Base-by-base conservation (phyloP, 345 rosid species). In the Eucalyptus polybractea region DNA sequence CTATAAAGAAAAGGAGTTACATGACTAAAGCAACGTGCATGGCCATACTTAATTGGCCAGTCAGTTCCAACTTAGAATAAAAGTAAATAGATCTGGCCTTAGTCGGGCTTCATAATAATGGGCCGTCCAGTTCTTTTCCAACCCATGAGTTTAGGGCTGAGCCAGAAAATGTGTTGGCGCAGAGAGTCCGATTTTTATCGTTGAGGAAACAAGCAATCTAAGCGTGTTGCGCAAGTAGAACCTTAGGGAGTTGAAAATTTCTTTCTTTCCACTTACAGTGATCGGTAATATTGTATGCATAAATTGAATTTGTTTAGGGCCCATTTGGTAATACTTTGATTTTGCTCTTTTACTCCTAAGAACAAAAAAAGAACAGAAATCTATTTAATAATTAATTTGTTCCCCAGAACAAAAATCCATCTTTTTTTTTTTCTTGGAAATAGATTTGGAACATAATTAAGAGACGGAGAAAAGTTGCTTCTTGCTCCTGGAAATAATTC, bases 351-450 rank as follows among this genome's bases (percentile, higher is more conserved):
- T 53, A 24, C 4, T 53, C 10, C 9, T 53, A 53, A 4, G 24
- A 53, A 53, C 24, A 17, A 53, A 53, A 53, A 53, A 53, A 53
- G 56, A 53, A 53, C 0, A 53, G 0, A 53, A 53, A 53, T 53
- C 22, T 19, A 53, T 17, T 4, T 53, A 17, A 53, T 53, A 7
- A 53, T 7, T 53, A 7, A 7, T 53, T 53, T 53, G 22, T 53
- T 53, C 56, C 4, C 2, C 1, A 3, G 0, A 53, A 17, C 9
- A 53, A 53, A 53, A 53, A 7, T 53, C 24, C 9, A 0, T 19
- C n/a, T 16, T 47, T 47, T 50, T 17, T 51, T 51, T 51, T 3
- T 50, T 53, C 2, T 53, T 0, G 4, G 2, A 53, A 53, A 53
- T 53, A 53, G 9, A 53, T 53, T 7, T 53, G 24, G 2, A 53